Base-by-base conservation (phyloP, 176 grass and related monocot genomes). In the Oryza meridionalis region DNA sequence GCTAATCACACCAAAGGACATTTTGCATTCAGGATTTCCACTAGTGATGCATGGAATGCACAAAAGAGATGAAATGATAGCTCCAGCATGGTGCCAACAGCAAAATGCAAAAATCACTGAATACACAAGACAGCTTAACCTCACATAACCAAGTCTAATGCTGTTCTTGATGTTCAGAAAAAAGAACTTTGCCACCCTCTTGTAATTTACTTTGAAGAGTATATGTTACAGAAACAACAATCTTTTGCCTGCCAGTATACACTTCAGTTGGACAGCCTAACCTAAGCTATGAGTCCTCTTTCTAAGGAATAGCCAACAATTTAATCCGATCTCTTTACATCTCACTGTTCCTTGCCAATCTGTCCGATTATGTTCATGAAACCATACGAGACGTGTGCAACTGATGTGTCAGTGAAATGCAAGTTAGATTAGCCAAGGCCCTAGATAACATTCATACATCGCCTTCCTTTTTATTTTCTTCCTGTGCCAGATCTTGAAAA, bases 401-500 rank as follows among this genome's bases (percentile, higher is more conserved):
- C 5, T 42, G 84, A 50, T 77, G 88, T 53, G 82, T 82, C 45
- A 79, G 80, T 43, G 35, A 79, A 70, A 68, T 81, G 65, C 59
- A 77, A 31, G 68, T 62, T 74, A 78, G 67, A 82, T 83, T 74
- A 86, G 27, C 62, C 72, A 61, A 50, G 4, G 72, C 15, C 38
- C 26, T 69, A 38, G 46, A 79, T 47, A 65, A 24, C 58, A 62
- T 62, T 7, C 11, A 64, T 17, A 83, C 63, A 69, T 5, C 8
- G 21, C 64, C 29, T 45, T 82, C 6, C 45, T n/a, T n/a, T 72
- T 22, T 69, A 81, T 76, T 75, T 73, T 10, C 25, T n/a, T 69
- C 64, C 64, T 65, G 81, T 67, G 7, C 49, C 55, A 19, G 68
- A 90, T 79, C 65, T 82, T 61, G 84, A 80, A 65, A 89, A 90